phyloP scores from a whole-genome alignment of 1,139 yeast genomes.

The Kluyveromyces marxianus region DNA sequence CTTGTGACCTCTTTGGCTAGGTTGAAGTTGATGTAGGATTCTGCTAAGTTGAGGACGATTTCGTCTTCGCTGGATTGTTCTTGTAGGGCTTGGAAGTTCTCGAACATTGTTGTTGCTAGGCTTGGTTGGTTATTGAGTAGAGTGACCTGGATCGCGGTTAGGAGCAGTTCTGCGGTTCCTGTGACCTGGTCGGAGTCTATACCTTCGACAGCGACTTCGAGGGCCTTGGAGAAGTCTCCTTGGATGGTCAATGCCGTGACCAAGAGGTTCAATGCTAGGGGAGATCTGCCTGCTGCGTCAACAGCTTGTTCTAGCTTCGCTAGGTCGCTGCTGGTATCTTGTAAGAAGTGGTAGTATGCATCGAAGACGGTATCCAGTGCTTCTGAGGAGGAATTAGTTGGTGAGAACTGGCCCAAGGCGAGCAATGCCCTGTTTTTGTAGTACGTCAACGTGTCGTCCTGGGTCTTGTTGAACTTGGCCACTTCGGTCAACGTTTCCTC shows the following conservation, averaged over 20 bases:
- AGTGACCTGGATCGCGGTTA: conserved; percentile 27
- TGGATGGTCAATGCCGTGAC: conserved; percentile 24
- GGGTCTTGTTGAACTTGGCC: conserved; percentile 14
- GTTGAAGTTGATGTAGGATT: conserved; percentile 28
- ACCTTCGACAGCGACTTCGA: conserved; percentile 23
- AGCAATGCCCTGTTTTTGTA: conserved; percentile 22
- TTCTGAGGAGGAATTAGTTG: conserved; percentile 8
- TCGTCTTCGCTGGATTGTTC: conserved; percentile 29
- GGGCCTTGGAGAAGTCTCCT: conserved; percentile 20
- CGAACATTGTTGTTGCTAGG: conserved; percentile 22
- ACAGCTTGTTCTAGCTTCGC: conserved; percentile 13
- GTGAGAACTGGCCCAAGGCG: conserved; percentile 16
- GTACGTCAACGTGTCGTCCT: conserved; percentile 21
- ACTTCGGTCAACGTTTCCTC: conserved; percentile 21
- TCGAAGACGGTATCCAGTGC: conserved; percentile 17
- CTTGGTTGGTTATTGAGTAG: conserved; percentile 20
- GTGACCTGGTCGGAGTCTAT: conserved; percentile 18
- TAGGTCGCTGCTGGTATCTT: conserved; percentile 12
- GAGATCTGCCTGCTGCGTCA: conserved; percentile 12
- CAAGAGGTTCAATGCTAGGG: conserved; percentile 20
- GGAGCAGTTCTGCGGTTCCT: conserved; percentile 26
- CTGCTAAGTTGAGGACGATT: conserved; percentile 27
- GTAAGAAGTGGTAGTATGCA: conserved; percentile 16
- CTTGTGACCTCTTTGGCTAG: conserved; percentile 25
- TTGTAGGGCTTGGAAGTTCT: conserved; percentile 22